Evolutionary conservation across 140 eudicot species (phyloP).

Genomic region (Bidens hawaiensis): DNA sequence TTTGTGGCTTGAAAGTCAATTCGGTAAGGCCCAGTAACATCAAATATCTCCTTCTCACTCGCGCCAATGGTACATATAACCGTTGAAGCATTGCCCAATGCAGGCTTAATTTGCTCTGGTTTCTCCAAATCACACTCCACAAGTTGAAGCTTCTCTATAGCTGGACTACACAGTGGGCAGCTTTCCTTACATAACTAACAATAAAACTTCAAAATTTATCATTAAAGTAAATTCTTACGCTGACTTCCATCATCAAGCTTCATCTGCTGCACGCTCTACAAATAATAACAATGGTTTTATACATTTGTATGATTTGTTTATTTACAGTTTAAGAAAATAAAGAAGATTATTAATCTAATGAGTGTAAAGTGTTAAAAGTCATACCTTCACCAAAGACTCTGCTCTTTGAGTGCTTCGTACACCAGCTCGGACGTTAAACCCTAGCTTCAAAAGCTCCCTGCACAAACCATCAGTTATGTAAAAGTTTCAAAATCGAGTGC

Average conservation of each 20-base stretch:
- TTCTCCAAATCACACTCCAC: constrained; percentile 95
- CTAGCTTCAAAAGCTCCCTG: constrained; percentile 96
- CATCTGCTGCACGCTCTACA: constrained; percentile 79
- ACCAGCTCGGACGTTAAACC: constrained; percentile 90
- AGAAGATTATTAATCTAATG: neutral
- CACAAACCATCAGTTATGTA: constrained; percentile 17
- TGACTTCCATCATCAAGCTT: constrained; percentile 57
- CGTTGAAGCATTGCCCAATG: constrained; percentile 66
- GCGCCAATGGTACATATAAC: constrained; percentile 97
- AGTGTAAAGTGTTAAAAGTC: neutral
- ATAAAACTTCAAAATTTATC: constrained; percentile 8
- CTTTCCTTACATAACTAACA: neutral
- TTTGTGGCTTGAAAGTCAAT: constrained; percentile 91
- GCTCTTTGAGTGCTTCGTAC: constrained; percentile 84
- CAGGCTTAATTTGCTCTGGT: constrained; percentile 54
- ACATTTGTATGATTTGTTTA: too few relatives aligned
- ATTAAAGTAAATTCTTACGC: constrained; percentile 56
- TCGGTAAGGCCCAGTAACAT: constrained; percentile 89
- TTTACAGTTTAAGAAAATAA: constrained; percentile 2
- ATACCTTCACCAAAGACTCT: constrained; percentile 69
- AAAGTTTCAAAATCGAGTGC: constrained; percentile 7
- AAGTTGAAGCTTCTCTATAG: constrained; percentile 87
- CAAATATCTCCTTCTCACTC: constrained; percentile 87
- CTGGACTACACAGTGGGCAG: constrained; percentile 86
- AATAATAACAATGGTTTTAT: neutral